A percentile compares a stretch with the other conserved stretches of the same genome.
Conservation (phyloP, 495 filamentous ascomycete genomes). For the Penicillium diatomitis region DNA sequence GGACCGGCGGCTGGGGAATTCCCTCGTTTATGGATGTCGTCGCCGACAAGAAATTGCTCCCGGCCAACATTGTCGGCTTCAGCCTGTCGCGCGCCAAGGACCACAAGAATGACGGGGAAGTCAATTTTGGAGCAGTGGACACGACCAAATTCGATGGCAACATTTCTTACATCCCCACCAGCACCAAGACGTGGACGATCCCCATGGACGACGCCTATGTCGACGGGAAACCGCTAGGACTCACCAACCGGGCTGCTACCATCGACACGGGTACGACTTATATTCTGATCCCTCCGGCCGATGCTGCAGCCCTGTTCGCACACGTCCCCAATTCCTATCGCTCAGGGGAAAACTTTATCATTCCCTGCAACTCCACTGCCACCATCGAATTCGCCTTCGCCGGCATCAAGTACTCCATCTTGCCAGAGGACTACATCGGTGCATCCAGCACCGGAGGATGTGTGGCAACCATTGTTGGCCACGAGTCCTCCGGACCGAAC, state of each 20-base stretch:
- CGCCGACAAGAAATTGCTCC: conserved; percentile 44
- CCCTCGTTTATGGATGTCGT: conserved; percentile 58
- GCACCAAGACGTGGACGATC: conserved; percentile 54
- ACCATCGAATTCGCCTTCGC: conserved; percentile 45
- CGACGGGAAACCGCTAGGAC: conserved; percentile 41
- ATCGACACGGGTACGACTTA: conserved; percentile 80
- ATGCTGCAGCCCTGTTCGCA: conserved; percentile 56
- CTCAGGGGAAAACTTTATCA: conserved; percentile 46
- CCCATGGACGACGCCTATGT: conserved; percentile 52
- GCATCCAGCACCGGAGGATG: conserved; percentile 38
- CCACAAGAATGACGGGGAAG: conserved; percentile 57
- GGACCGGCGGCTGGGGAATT: conserved; percentile 30
- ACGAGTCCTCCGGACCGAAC: conserved; percentile 35
- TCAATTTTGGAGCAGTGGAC: conserved; percentile 69
- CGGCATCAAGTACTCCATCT: conserved; percentile 52
- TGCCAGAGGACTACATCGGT: conserved; percentile 61
- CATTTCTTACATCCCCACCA: conserved; percentile 51
- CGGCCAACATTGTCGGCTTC: conserved; percentile 58
- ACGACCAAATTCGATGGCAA: conserved; percentile 53
- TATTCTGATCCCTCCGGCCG: conserved; percentile 54
- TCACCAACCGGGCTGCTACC: conserved; percentile 49
- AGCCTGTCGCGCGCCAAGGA: conserved; percentile 56
- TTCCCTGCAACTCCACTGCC: conserved; percentile 61
- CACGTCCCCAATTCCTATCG: conserved; percentile 50
- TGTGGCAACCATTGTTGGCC: conserved; percentile 52